These are phyloP conservation scores for Hymenoscyphus fraxineus DNA, from an alignment of 2,329 filamentous ascomycete species.

Conservation along the genomic window DNA sequence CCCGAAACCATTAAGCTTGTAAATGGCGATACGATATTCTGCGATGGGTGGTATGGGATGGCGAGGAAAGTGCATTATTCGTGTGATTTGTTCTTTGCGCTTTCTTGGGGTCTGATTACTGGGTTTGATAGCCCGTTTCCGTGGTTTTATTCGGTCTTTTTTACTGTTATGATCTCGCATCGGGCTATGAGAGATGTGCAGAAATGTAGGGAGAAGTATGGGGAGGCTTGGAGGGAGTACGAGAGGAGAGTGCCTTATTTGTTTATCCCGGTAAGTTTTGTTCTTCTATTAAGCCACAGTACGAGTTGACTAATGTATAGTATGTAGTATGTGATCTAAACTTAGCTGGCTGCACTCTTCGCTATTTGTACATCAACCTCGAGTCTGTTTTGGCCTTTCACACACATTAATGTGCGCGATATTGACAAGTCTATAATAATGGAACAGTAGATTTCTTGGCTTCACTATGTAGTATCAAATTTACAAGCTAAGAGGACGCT, in stretches of 20 bases:
- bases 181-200: conserved; percentile 70
- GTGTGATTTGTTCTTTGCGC: conserved; percentile 71
- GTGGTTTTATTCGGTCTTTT: conserved; percentile 84
- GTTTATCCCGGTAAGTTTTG: conserved; percentile 62
- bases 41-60: conserved; percentile 81
- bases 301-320: no score
- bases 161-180: conserved; percentile 72
- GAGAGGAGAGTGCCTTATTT: conserved; percentile 73
- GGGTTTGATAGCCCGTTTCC: conserved; percentile 76
- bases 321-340: no score
- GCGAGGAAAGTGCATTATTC: conserved; percentile 75
- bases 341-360: no score
- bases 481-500: no score
- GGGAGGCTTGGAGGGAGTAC: conserved; percentile 75
- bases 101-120: conserved; percentile 71
- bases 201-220: conserved; percentile 72
- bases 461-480: no score
- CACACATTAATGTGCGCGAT: no score
- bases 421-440: no score
- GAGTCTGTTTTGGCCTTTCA: no score
- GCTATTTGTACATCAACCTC: no score
- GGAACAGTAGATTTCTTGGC: no score
- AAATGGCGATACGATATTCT: conserved; percentile 71
- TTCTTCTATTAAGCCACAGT: no score
- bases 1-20: conserved; percentile 72